phyloP scores from a whole-genome alignment of 768 basidiomycete species.

The Tubosaeta sp. region DNA sequence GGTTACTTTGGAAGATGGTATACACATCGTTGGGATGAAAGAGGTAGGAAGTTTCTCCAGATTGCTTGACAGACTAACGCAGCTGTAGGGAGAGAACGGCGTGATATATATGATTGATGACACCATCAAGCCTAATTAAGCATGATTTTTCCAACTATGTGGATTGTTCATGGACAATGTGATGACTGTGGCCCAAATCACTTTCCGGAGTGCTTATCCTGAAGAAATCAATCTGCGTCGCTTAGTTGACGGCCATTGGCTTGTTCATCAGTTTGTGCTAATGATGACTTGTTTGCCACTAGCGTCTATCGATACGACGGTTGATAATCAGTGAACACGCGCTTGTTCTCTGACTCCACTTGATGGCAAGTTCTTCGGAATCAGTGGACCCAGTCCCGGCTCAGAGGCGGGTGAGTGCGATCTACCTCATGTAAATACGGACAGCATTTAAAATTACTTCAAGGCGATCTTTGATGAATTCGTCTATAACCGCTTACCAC shows the following conservation, averaged over 20 bases:
- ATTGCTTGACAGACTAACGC: constrained; percentile 1
- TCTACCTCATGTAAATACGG: background rate
- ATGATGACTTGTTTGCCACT: background rate
- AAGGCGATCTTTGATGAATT: constrained; percentile 14
- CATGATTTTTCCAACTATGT: background rate
- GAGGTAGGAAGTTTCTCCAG: constrained; percentile 41
- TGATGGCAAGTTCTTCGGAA: background rate
- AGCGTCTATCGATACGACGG: background rate
- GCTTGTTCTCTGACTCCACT: background rate
- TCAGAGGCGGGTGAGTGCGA: constrained; percentile 9
- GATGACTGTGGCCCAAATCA: background rate
- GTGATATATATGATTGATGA: constrained; percentile 42
- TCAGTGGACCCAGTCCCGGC: background rate
- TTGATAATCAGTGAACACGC: background rate
- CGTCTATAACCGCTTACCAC: constrained; percentile 8
- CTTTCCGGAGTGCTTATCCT: background rate
- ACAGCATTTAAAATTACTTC: background rate
- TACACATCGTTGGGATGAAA: constrained; percentile 54
- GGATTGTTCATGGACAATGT: background rate
- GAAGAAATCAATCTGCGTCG: background rate
- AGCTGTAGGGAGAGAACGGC: constrained; percentile 38
- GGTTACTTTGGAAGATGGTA: constrained; percentile 51
- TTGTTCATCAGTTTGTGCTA: background rate
- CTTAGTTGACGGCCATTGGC: background rate
- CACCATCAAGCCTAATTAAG: constrained; percentile 26